Percentiles rank a stretch among this genome's conserved stretches.
Conservation (phyloP, 1,284 basidiomycete species). For the Tylopilus sp. region DNA sequence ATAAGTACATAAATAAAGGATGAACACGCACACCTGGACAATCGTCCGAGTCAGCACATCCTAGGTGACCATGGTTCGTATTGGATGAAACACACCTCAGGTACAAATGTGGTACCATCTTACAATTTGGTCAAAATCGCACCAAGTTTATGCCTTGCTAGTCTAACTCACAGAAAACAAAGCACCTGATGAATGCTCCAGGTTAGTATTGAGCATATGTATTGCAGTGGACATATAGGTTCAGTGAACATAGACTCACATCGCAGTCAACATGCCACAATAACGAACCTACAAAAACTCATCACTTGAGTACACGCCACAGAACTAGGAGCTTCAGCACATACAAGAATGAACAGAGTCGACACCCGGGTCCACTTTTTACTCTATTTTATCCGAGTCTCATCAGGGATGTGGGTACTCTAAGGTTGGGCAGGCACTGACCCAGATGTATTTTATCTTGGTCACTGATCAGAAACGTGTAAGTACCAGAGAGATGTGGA, state of each 20-base stretch:
- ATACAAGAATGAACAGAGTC: slow-evolving; percentile 11
- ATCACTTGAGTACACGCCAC: background rate
- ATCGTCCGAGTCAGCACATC: too few relatives aligned
- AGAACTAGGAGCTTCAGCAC: background rate
- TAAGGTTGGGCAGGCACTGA: background rate
- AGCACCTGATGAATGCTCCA: slow-evolving; percentile 4
- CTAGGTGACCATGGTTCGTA: background rate
- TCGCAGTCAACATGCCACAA: background rate
- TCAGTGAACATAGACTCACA: too few relatives aligned
- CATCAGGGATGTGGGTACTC: too few relatives aligned
- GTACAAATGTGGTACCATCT: slow-evolving; percentile 8
- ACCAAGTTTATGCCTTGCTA: too few relatives aligned
- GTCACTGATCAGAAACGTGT: too few relatives aligned
- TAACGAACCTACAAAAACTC: background rate
- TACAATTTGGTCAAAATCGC: background rate
- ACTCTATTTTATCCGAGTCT: slow-evolving; percentile 2
- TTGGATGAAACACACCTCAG: background rate
- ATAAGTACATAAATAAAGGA: background rate
- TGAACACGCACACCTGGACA: background rate
- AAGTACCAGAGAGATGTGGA: too few relatives aligned
- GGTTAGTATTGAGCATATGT: too few relatives aligned
- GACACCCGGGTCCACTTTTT: slow-evolving; percentile 21
- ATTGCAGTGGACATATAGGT: too few relatives aligned
- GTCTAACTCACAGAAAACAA: slow-evolving; percentile 10
- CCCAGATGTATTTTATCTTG: slow-evolving; percentile 23